These are phyloP conservation scores for Penstemon barbatus DNA, from an alignment of 257 asterid genomes.

Conservation along the genomic window DNA sequence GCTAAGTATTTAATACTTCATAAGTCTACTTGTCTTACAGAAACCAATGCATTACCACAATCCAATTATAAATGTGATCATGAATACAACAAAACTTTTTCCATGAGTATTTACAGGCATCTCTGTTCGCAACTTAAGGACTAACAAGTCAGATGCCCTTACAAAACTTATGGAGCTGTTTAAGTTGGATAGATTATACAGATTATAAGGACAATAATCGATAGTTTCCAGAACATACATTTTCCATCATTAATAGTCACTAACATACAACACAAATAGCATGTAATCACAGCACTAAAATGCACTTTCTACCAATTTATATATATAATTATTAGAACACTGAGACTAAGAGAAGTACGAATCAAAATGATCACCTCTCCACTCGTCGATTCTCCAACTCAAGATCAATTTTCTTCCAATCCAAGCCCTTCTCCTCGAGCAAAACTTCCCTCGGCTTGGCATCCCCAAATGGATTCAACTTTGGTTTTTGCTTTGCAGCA, in stretches of 20 bases:
- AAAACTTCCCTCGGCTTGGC: constrained; percentile 97
- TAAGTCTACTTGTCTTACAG: neutral
- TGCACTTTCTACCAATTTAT: neutral
- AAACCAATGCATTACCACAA: constrained; percentile 5
- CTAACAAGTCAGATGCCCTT: constrained; percentile 6
- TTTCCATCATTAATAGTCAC: constrained; percentile 2
- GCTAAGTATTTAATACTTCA: constrained; percentile 7
- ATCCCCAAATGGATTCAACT: constrained; percentile 92
- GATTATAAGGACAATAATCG: neutral
- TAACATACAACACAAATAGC: neutral
- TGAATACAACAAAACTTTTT: neutral
- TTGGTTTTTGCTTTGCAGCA: constrained; percentile 61
- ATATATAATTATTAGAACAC: neutral
- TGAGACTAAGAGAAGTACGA: constrained; percentile 12
- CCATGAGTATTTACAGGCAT: neutral
- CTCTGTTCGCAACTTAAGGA: neutral
- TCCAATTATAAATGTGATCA: constrained; percentile 7
- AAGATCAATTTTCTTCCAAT: constrained; percentile 93
- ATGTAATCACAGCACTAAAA: constrained; percentile 10
- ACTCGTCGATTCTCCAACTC: constrained; percentile 75
- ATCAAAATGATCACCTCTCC: constrained; percentile 55
- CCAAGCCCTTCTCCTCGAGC: constrained; percentile 90
- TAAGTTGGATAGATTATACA: neutral
- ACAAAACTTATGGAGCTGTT: neutral
- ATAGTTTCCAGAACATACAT: neutral